Evolutionary conservation across 2,329 filamentous ascomycete species (phyloP), one percentile per base, ranked within the genome.

Genomic region (Ilyonectria robusta): DNA sequence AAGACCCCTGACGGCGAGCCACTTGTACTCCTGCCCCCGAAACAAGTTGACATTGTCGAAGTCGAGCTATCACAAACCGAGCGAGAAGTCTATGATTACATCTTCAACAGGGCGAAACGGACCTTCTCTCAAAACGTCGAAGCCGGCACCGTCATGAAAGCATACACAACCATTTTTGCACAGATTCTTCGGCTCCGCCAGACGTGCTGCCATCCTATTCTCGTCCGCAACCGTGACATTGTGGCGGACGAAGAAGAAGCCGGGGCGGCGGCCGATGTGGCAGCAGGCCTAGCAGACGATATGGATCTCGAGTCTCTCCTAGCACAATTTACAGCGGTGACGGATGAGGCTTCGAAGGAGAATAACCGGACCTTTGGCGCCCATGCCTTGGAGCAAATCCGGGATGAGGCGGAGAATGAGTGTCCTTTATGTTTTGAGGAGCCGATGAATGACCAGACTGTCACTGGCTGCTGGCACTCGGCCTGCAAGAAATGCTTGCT

Each of bases 391-490:
- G 90, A 92, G 68, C 94, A 98, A 79, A 99, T 99, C 54, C 93
- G 97, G 71, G 93, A 93, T 61, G 95, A 98, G 76, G 91, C 93
- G 0, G 89, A 92, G 66, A 92, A 92, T 67, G 96, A 99, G 82
- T 99, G 96, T 75, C 95, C 96, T 0, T 93, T 99, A 59, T 99
- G 96, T 81, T 90, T 93, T 4, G 95, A 98, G 79, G 96, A 98
- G 79, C 94, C 95, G 4, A 98, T 98, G 94, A 89, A 94, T 46
- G 93, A 98, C 60, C 95, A 97, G 77, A 92, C 93, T 0, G 96
- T 99, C 1, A 98, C 96, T 0, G 94, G 94, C 0, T 99, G 96
- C 81, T 99, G 96, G 94, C 96, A 99, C 80, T 97, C 94, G 37
- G 95, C 96, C 1, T 99, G 96, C 84, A 97, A 96, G 81, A 92